Evolutionary conservation across 2,329 filamentous ascomycete genomes (phyloP).

Genomic region (Chlorencoelia australis): DNA sequence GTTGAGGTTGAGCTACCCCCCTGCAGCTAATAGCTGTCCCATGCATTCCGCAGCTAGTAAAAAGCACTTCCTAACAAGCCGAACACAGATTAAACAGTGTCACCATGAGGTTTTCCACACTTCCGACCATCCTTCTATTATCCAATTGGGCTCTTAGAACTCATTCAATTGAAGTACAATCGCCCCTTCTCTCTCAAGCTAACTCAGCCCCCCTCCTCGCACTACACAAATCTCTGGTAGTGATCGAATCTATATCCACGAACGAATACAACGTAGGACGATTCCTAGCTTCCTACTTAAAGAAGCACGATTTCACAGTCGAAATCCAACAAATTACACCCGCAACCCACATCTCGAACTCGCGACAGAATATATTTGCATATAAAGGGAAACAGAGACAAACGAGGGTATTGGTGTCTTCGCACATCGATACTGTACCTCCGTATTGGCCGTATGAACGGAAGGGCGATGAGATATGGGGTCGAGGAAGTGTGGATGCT

Average conservation of each 20-base stretch:
- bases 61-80: no score
- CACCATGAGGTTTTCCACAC: constrained; percentile 16
- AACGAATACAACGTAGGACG: constrained; percentile 49
- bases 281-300: constrained; percentile 48
- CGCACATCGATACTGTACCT: constrained; percentile 55
- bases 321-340: constrained; percentile 42
- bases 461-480: constrained; percentile 44
- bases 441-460: constrained; percentile 37
- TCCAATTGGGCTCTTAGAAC: constrained; percentile 7
- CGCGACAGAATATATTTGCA: constrained; percentile 50
- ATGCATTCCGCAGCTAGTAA: no score
- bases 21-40: no score
- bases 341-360: not conserved
- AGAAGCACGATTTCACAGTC: constrained; percentile 48
- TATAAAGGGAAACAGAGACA: constrained; percentile 39
- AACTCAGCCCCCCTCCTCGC: constrained; percentile 34
- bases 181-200: constrained; percentile 9
- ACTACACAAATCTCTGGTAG: constrained; percentile 53
- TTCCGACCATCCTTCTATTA: constrained; percentile 11
- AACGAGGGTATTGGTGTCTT: constrained; percentile 43
- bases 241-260: constrained; percentile 50
- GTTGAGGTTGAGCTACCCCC: no score
- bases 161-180: constrained; percentile 12
- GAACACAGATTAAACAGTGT: no score
- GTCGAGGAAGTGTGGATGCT: constrained; percentile 65